Percentiles rank a stretch among this genome's conserved stretches.
Conservation (phyloP, 2,329 filamentous ascomycete genomes). For the Onygenales sp. region DNA sequence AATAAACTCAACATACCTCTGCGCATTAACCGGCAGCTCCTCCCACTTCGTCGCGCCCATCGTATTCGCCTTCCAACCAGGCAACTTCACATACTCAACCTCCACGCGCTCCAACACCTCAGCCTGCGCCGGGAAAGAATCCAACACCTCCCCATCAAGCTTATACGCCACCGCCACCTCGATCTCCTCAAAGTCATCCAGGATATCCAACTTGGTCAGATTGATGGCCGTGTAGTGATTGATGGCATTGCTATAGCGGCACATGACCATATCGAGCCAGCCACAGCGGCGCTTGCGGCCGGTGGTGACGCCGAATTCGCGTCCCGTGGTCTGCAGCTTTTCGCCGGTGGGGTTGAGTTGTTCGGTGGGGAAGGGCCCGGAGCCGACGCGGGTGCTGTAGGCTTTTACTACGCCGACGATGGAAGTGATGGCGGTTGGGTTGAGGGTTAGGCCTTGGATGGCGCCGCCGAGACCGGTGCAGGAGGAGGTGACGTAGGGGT, state of each 20-base stretch:
- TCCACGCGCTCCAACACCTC: conserved; percentile 44
- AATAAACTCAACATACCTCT: conserved; percentile 53
- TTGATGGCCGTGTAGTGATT: conserved; percentile 49
- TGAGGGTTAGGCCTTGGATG: conserved; percentile 51
- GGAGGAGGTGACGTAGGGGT: conserved; percentile 42
- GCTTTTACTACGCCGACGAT: conserved; percentile 57
- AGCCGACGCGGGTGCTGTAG: conserved; percentile 52
- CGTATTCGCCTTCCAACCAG: conserved; percentile 53
- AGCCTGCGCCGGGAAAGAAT: conserved; percentile 50
- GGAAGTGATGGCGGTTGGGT: conserved; percentile 46
- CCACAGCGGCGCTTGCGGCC: conserved; percentile 54
- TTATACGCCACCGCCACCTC: conserved; percentile 51
- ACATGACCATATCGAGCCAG: conserved; percentile 56
- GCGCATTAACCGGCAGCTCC: conserved; percentile 48
- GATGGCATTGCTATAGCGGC: conserved; percentile 50
- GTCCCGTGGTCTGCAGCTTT: conserved; percentile 46
- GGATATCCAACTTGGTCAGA: conserved; percentile 55
- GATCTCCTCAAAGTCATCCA: conserved; percentile 55
- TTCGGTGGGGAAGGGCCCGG: conserved; percentile 55
- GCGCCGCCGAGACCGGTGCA: conserved; percentile 39
- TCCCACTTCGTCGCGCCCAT: conserved; percentile 48
- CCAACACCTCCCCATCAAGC: conserved; percentile 40
- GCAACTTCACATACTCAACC: conserved; percentile 50
- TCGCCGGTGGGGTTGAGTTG: conserved; percentile 49
- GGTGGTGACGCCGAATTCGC: conserved; percentile 49